These are phyloP conservation scores for Saksenaea oblongispora DNA, from an alignment of 371 early-diverging fungal species.

Conservation along the genomic window DNA sequence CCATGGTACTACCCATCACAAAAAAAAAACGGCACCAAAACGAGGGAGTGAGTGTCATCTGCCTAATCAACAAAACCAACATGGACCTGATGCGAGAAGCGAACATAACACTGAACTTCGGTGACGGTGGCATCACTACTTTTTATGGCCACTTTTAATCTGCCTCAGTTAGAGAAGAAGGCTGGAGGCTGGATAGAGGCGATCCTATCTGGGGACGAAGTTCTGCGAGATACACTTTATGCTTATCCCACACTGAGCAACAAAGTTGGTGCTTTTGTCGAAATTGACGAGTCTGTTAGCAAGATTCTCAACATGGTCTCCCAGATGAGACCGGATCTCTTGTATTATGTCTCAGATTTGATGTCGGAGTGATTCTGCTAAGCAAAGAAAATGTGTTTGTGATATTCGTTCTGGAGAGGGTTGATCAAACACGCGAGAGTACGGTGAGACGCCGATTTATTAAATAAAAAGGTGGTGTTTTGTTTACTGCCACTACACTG, in stretches of 20 bases:
- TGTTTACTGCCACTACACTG: too few relatives aligned
- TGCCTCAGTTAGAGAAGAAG: background rate
- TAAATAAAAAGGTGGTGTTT: too few relatives aligned
- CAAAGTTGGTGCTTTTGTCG: background rate
- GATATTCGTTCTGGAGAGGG: too few relatives aligned
- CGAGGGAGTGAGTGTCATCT: background rate
- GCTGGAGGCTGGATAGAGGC: too few relatives aligned
- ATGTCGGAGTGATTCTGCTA: too few relatives aligned
- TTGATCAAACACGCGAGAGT: too few relatives aligned
- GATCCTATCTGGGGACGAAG: background rate
- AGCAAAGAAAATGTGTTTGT: too few relatives aligned
- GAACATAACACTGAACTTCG: background rate
- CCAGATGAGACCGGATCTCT: background rate
- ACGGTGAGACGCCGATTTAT: too few relatives aligned
- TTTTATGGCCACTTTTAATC: background rate
- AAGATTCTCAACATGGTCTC: constrained; percentile 2
- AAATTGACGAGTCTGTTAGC: background rate
- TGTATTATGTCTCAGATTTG: too few relatives aligned
- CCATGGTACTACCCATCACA: background rate
- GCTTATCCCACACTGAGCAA: background rate
- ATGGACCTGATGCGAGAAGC: background rate
- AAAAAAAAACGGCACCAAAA: constrained; percentile 3
- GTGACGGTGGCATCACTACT: background rate
- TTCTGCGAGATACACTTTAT: background rate
- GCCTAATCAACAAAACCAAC: constrained; percentile 8